Conservation (phyloP, 257 asterid genomes). For the Solanum sitiens region DNA sequence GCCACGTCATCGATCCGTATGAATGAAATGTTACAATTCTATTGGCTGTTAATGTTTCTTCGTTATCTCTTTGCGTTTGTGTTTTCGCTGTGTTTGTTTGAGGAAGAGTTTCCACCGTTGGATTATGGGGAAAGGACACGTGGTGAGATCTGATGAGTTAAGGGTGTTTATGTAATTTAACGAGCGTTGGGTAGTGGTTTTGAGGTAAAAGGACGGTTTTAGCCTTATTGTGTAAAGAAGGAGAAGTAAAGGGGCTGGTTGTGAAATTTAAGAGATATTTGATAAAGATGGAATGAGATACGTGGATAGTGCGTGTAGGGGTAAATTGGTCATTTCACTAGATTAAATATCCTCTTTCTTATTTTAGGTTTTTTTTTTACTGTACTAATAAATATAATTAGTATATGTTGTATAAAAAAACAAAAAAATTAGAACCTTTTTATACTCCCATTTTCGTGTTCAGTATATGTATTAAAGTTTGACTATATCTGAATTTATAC, state of each 20-base stretch:
- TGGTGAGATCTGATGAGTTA: conserved; percentile 10
- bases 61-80: conserved; percentile 26
- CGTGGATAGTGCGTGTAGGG: conserved; percentile 18
- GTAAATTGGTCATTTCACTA: background rate
- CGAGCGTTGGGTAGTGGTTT: background rate
- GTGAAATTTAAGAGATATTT: conserved; percentile 25
- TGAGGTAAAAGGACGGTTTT: conserved; percentile 28
- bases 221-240: conserved; percentile 34
- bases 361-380: no score
- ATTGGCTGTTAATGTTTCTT: background rate
- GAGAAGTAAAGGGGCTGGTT: conserved; percentile 23
- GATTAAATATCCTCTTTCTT: background rate
- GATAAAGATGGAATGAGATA: conserved; percentile 16
- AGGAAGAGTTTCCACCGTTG: conserved; percentile 18
- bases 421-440: no score
- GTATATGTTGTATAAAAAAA: no score
- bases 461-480: no score
- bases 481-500: no score
- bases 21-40: background rate
- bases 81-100: conserved; percentile 69
- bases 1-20: conserved; percentile 54
- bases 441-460: no score
- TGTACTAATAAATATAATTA: no score
- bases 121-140: conserved; percentile 16
- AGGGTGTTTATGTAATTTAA: conserved; percentile 6